Base-by-base conservation (phyloP, 2,329 filamentous ascomycete species). In the Mariannaea sp. region DNA sequence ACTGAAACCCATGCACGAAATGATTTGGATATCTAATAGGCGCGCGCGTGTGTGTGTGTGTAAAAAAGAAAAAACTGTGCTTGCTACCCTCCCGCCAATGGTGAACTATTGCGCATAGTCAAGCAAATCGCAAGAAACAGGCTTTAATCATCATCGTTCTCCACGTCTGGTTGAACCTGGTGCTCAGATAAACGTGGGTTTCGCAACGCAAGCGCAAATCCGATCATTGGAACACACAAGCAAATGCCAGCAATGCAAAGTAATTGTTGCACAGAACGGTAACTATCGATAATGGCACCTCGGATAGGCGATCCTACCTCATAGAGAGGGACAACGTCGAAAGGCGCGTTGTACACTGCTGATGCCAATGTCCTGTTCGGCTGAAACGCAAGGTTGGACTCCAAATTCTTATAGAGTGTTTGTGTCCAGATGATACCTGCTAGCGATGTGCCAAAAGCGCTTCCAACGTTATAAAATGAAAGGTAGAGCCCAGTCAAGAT, bases 141-240 rank as follows among this genome's bases (percentile, higher is more conserved):
- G 20, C 24, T 36, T 12, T 49, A 17, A 30, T 33, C 30, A 7
- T 13, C 14, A 36, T 57, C 22, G 0, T 32, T 24, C 5, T 65
- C 63, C 16, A 64, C 64, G 13, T 66, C 63, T 0, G 56, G 57
- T 10, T 66, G 64, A 5, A 62, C 42, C 2, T 65, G 61, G 16
- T 72, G 56, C 51, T 77, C 69, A 3, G 75, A 79, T 8, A 80
- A 58, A 43, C 67, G 70, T 0, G 76, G 78, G 59, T 80, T 77
- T 8, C 75, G 65, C 35, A 80, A 58, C 5, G 66, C 65, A 30
- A 75, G 55, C 1, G 77, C 76, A 53, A 80, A 77, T 0, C 50
- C 70, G 56, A 80, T 75, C 64, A 80, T 74, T 4, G 77, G 77
- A 12, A 79, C 69, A 20, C 75, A 77, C 7, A 80, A 58, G 32